Conservation (phyloP, 2,329 filamentous ascomycete genomes). For the Cercospora nicotianae region DNA sequence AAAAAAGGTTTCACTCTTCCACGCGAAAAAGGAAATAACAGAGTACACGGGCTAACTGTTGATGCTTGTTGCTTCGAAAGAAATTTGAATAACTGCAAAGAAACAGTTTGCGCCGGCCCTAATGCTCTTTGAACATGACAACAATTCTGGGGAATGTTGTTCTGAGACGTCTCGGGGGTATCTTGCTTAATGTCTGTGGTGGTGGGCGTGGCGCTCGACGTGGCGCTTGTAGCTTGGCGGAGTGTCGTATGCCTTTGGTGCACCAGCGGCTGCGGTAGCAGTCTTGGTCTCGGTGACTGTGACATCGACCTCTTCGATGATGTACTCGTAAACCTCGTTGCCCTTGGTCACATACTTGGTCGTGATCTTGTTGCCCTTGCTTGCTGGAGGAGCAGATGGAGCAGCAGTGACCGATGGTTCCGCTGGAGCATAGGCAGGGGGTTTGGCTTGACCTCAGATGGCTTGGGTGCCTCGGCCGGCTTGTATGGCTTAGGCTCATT, state of each 20-base stretch:
- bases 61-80: neutral
- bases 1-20: neutral
- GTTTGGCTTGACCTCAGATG: conserved; percentile 12
- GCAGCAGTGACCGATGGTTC: conserved; percentile 27
- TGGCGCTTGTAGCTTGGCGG: conserved; percentile 32
- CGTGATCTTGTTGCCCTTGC: conserved; percentile 36
- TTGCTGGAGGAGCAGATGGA: conserved; percentile 20
- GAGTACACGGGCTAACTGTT: neutral
- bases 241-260: conserved; percentile 29
- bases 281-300: conserved; percentile 43
- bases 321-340: conserved; percentile 48
- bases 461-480: conserved; percentile 15
- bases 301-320: conserved; percentile 46
- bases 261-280: conserved; percentile 23
- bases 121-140: conserved; percentile 16
- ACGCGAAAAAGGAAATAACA: neutral
- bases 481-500: neutral
- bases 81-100: conserved; percentile 3
- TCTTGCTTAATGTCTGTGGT: conserved; percentile 18
- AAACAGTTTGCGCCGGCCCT: conserved; percentile 14
- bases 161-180: conserved; percentile 5
- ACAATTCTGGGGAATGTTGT: neutral
- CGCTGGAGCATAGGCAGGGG: conserved; percentile 30
- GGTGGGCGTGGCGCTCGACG: conserved; percentile 34
- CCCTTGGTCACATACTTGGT: conserved; percentile 47